Evolutionary conservation across 805 yeast genomes (phyloP).

Genomic region (Monosporozyma aerobia): DNA sequence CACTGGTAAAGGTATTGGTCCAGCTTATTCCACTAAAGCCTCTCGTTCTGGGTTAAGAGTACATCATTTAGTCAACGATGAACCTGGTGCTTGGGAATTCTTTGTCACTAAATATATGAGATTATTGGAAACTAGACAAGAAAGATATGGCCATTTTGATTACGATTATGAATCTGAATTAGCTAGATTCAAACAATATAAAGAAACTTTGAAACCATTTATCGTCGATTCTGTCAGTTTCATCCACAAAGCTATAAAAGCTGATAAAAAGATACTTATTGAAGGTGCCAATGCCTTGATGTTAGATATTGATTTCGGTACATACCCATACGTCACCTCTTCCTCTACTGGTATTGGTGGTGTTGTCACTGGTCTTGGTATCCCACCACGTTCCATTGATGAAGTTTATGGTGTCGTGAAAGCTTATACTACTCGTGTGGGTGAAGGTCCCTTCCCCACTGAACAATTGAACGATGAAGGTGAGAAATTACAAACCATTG

Average conservation of each 20-base stretch:
- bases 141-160: slow-evolving; percentile 89
- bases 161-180: slow-evolving; percentile 78
- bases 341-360: slow-evolving; percentile 97
- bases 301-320: slow-evolving; percentile 96
- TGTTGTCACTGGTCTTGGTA: slow-evolving; percentile 90
- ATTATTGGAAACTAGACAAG: slow-evolving; percentile 68
- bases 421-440: slow-evolving; percentile 97
- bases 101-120: slow-evolving; percentile 71
- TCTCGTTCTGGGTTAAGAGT: slow-evolving; percentile 95
- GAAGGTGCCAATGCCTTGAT: slow-evolving; percentile 98
- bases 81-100: slow-evolving; percentile 88
- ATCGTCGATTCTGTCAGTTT: slow-evolving; percentile 88
- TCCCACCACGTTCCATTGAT: slow-evolving; percentile 79
- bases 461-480: slow-evolving; percentile 88
- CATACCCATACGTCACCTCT: slow-evolving; percentile 95
- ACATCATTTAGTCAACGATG: slow-evolving; percentile 86
- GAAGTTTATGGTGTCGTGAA: slow-evolving; percentile 93
- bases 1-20: slow-evolving; percentile 98
- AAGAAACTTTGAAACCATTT: slow-evolving; percentile 71
- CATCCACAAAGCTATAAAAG: slow-evolving; percentile 66
- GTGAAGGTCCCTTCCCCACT: slow-evolving; percentile 98
- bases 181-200: slow-evolving; percentile 62
- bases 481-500: slow-evolving; percentile 78
- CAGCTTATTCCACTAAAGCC: slow-evolving; percentile 94
- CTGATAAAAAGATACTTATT: slow-evolving; percentile 77